Base-by-base conservation (phyloP, 345 rosid genomes). In the Bruguiera gymnorhiza region DNA sequence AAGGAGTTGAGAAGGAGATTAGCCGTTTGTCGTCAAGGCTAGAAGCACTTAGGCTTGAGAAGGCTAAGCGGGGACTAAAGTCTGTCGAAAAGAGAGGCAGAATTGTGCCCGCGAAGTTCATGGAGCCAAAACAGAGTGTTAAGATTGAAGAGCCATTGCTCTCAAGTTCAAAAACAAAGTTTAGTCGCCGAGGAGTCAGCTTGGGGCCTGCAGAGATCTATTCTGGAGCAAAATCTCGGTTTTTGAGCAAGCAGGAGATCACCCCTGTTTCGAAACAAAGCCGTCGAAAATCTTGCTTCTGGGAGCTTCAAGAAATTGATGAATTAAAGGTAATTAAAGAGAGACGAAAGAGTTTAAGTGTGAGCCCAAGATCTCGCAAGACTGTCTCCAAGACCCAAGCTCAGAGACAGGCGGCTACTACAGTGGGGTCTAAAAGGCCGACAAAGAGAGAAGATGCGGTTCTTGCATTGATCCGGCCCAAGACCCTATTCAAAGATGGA, bases 271-370 rank as follows among this genome's bases (percentile, higher is more conserved):
- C 96, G 6, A 82, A 81, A 66, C 87, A 84, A 86, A 87, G 68
- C 70, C 86, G 98, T 11, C 83, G 99, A 32, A 88, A 88, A 68
- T 92, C 98, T 5, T 95, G 98, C 79, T 92, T 95, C 75, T 92
- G 89, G 75, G 92, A 90, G 81, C 88, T 92, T 21, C 86, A 85
- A 56, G 94, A 88, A 4, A 85, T 92, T 34, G 94, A 90, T 48
- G 96, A 95, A 81, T 76, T 79, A 30, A 88, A 83, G 75, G 83
- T 69, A 29, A 84, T 89, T 4, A 92, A 85, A 67, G 83, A 81
- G 67, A 84, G 92, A 59, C 94, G 92, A 21, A 74, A 87, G 74
- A 88, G 98, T 80, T 68, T 72, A 65, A 91, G 98, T 69, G 65
- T 87, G 15, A 95, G 98, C 63, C 97, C 97, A 0, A 87, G 76